Base-by-base conservation (phyloP, 2,329 filamentous ascomycete genomes). In the Berkeleyomyces rouxiae region DNA sequence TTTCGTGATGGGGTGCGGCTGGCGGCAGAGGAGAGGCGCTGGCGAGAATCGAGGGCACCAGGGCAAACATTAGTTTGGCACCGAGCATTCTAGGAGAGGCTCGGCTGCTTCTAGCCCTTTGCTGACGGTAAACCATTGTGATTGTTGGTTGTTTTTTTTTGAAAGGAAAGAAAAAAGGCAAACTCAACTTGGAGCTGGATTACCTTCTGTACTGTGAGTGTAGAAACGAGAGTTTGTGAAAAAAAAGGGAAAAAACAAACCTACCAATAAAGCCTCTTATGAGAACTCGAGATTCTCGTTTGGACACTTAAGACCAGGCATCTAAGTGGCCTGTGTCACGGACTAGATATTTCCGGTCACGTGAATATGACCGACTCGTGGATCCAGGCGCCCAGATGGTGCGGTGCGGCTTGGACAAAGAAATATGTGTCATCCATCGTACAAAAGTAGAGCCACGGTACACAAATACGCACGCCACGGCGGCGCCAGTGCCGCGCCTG, bases 1-100 rank as follows among this genome's bases (percentile, higher is more conserved):
- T 72, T 47, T 84, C 79, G n/a, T 71, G 49, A 69, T 37, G n/a
- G n/a, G 11, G 40, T 11, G 3, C 55, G n/a, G 44, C 37, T 9
- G 31, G 55, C 16, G 42, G 36, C 40, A 43, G 62, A 13, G 36
- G 62, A 9, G 49, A 55, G 46, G 62, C 49, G 47, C 42, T 39
- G 39, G 60, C 63, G 36, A 59, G 40, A 31, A 61, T 64, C 16
- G 58, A 47, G 23, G 62, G 62, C 47, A 63, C 53, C 31, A 63
- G 9, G 3, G 47, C 44, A 23, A 63, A 49, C 31, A 59, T 53
- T 13, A 53, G 31, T 4, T 36, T 53, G 31, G 31, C 49, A 36
- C 49, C 49, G 7, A 53, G 49, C 23, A 9, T 36, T 13, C 37
- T 53, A 33, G 49, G 13, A 31, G 58, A 3, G 13, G 16, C 40